Conservation (phyloP, 164 flowering plant species). For the Amborella trichopoda region DNA sequence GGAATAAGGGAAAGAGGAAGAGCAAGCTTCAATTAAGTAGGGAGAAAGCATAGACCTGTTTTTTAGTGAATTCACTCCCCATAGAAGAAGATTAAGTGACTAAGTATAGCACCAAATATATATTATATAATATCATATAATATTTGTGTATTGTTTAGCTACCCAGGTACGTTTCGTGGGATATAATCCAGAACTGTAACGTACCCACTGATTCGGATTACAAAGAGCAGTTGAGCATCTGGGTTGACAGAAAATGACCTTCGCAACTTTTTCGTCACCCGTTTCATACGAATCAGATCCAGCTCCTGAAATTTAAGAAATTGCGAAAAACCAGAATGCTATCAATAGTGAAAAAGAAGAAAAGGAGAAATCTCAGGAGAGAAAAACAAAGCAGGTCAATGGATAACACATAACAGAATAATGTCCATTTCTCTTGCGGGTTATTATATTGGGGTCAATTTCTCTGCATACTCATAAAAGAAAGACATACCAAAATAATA, state of each 20-base stretch:
- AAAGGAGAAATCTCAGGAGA: too few species aligned
- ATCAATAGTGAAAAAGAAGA: not conserved
- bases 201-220: slow-evolving; percentile 80
- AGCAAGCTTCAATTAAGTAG: not conserved
- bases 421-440: not conserved
- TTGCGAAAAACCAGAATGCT: not conserved
- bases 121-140: too few species aligned
- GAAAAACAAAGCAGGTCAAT: not conserved
- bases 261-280: slow-evolving; percentile 30
- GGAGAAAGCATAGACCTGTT: not conserved
- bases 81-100: too few species aligned
- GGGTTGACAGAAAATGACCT: slow-evolving; percentile 10
- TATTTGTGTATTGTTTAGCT: too few species aligned
- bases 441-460: not conserved
- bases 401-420: not conserved
- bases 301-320: slow-evolving; percentile 31
- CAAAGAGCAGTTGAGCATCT: slow-evolving; percentile 46
- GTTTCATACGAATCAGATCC: slow-evolving; percentile 64
- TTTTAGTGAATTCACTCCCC: too few species aligned
- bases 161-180: too few species aligned
- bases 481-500: not conserved
- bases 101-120: too few species aligned
- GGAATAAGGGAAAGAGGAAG: not conserved
- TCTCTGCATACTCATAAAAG: not conserved
- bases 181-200: too few species aligned